Evolutionary conservation across 164 flowering plant species (phyloP), one percentile per base, ranked within the genome.

Genomic region (Magnolia sinica): DNA sequence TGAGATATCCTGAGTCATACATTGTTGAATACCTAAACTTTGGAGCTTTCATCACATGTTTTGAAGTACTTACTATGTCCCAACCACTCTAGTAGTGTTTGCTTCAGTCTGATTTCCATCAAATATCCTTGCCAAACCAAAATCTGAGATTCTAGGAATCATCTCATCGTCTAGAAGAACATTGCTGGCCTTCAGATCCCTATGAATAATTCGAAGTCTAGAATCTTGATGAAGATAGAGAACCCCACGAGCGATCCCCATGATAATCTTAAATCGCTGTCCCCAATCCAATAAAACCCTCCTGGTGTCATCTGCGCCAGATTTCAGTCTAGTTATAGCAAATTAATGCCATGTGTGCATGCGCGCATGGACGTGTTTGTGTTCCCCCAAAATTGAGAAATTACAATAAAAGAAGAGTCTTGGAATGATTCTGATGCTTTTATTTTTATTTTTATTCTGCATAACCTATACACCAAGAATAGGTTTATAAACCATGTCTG

Each of bases 211-310:
- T 52, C 73, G 74, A 14, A 87, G 77, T n/a, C 85, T 76, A 10
- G 91, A 91, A 64, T 89, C 95, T 22, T 86, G 85, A 59, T 91
- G 95, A 63, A 91, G 88, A 73, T 91, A 91, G 10, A 88, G 80
- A 66, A 91, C 31, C 9, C 92, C 92, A 50, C 88, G 81, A 16
- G 90, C 86, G 20, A 89, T 84, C 18, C 92, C 91, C 20, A 16
- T 55, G 0, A 85, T 81, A 10, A 82, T 82, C 45, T 71, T 73
- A 52, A 77, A 74, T 3, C 85, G 85, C 9, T 20, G 75, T 24
- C 52, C n/a, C 84, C 87, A 85, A 64, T 79, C 75, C 45, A 85
- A 19, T 37, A 14, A 49, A 1, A 2, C 10, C 1, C 70, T 68
- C 31, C 45, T 76, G 8, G 51, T 72, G 64, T 68, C 13, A 66